These are phyloP conservation scores for Halenospora varia DNA, from an alignment of 495 filamentous ascomycete species.

Conservation along the genomic window DNA sequence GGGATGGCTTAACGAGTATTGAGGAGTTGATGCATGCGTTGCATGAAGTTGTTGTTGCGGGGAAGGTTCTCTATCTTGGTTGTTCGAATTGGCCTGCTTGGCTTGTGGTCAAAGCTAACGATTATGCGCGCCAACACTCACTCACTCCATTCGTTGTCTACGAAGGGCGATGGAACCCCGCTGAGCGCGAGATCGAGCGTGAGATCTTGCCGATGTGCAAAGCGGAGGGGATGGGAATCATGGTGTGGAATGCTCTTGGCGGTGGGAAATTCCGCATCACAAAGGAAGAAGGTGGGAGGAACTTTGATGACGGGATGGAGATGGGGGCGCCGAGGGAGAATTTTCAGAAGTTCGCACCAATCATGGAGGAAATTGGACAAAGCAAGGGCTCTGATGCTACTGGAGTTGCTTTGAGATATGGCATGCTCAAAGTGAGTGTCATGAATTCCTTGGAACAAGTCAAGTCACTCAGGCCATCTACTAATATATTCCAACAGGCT, in stretches of 20 bases:
- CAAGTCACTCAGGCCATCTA: conserved; percentile 30
- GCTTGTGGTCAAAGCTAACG: conserved; percentile 55
- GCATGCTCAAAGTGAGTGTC: conserved; percentile 49
- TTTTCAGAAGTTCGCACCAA: conserved; percentile 40
- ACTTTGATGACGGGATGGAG: conserved; percentile 15
- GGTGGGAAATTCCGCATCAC: conserved; percentile 48
- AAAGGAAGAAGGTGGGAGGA: conserved; percentile 28
- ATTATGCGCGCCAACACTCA: conserved; percentile 53
- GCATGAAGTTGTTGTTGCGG: conserved; percentile 48
- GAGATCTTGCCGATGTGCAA: conserved; percentile 54
- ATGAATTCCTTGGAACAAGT: background rate
- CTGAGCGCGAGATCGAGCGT: conserved; percentile 49
- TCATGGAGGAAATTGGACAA: conserved; percentile 52
- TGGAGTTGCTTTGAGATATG: conserved; percentile 64
- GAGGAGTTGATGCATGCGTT: conserved; percentile 58
- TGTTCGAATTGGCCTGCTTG: conserved; percentile 59
- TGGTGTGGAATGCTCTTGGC: conserved; percentile 53
- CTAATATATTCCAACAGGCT: conserved; percentile 41
- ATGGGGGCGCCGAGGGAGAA: conserved; percentile 22
- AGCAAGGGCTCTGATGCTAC: conserved; percentile 44
- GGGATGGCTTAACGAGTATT: conserved; percentile 56
- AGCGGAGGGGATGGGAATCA: conserved; percentile 53
- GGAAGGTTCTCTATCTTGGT: conserved; percentile 62
- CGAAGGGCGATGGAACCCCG: conserved; percentile 58
- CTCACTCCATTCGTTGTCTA: conserved; percentile 61